Percentiles rank a stretch among this genome's conserved stretches.
Conservation (phyloP, 2,329 filamentous ascomycete genomes). For the Hypomyces perniciosus region DNA sequence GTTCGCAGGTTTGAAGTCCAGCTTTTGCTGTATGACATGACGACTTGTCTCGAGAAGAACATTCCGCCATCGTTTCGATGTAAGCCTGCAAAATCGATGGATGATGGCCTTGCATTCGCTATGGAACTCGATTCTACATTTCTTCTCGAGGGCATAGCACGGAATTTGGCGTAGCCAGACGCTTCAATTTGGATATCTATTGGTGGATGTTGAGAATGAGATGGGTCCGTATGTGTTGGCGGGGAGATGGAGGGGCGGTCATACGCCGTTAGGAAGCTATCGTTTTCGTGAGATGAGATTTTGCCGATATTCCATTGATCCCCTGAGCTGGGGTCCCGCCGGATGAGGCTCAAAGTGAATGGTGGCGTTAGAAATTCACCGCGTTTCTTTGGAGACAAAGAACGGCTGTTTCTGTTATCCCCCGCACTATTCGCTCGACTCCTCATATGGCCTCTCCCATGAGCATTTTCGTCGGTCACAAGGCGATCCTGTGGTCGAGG, state of each 20-base stretch:
- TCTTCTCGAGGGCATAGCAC: slow-evolving; percentile 38
- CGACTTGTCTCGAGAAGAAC: slow-evolving; percentile 35
- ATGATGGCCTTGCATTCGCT: slow-evolving; percentile 17
- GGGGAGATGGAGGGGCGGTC: slow-evolving; percentile 19
- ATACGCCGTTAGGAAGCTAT: slow-evolving; percentile 23
- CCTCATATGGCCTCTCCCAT: not conserved
- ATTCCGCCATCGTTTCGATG: slow-evolving; percentile 2
- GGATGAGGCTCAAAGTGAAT: slow-evolving; percentile 59
- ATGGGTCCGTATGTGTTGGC: slow-evolving; percentile 13
- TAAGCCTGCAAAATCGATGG: slow-evolving; percentile 8
- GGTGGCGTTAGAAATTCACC: slow-evolving; percentile 26
- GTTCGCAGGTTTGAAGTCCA: slow-evolving; percentile 42
- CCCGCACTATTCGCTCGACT: slow-evolving; percentile 5
- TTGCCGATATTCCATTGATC: slow-evolving; percentile 71
- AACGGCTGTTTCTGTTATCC: slow-evolving; percentile 17
- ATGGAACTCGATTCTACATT: slow-evolving; percentile 20
- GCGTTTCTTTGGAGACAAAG: slow-evolving; percentile 33
- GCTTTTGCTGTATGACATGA: slow-evolving; percentile 51
- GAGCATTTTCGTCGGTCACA: not conserved
- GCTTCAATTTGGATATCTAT: slow-evolving; percentile 50
- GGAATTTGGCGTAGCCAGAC: slow-evolving; percentile 53
- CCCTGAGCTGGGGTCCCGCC: slow-evolving; percentile 63
- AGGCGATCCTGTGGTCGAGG: not conserved
- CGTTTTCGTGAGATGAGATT: slow-evolving; percentile 50
- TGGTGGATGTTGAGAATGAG: slow-evolving; percentile 26